A percentile compares a stretch with the other conserved stretches of the same genome.
Conservation (phyloP, 1,284 basidiomycete genomes). For the Boletellus sp. region DNA sequence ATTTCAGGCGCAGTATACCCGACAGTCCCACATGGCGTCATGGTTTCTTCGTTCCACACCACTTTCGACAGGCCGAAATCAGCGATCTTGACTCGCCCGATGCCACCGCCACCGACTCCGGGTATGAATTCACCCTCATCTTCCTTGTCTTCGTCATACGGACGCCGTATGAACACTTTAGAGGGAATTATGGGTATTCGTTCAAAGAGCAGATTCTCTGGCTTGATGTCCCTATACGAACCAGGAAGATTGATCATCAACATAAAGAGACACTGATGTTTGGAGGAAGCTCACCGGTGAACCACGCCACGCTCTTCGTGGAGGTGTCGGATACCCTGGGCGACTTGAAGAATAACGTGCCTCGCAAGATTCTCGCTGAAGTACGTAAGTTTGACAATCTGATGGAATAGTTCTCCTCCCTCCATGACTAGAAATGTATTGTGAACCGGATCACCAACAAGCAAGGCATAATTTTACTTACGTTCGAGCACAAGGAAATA, state of each 20-base stretch:
- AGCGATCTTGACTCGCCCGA: slow-evolving; percentile 97
- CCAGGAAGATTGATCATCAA: neutral
- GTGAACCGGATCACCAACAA: slow-evolving; percentile 11
- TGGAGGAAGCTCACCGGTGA: slow-evolving; percentile 53
- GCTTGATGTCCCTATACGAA: slow-evolving; percentile 80
- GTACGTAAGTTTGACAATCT: slow-evolving; percentile 99
- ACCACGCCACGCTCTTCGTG: slow-evolving; percentile 99
- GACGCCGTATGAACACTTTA: slow-evolving; percentile 69
- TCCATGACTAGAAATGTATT: slow-evolving; percentile 69
- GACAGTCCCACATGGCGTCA: slow-evolving; percentile 99
- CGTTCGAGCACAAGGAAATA: slow-evolving; percentile 95
- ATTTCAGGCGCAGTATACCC: slow-evolving; percentile 99
- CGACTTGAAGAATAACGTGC: slow-evolving; percentile 97
- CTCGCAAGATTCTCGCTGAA: slow-evolving; percentile 94
- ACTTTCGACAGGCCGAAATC: slow-evolving; percentile 99
- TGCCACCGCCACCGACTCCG: slow-evolving; percentile 93
- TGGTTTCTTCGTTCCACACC: slow-evolving; percentile 98
- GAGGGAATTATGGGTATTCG: slow-evolving; percentile 92
- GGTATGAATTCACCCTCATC: slow-evolving; percentile 96
- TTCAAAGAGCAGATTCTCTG: slow-evolving; percentile 96
- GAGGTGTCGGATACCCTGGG: slow-evolving; percentile 90
- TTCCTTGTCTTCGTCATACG: slow-evolving; percentile 98
- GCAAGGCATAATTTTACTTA: slow-evolving; percentile 37
- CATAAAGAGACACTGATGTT: neutral
- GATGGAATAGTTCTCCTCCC: slow-evolving; percentile 98